Evolutionary conservation across 257 asterid species (phyloP), one percentile per base, ranked within the genome.

Genomic region (Orobanche coerulescens): DNA sequence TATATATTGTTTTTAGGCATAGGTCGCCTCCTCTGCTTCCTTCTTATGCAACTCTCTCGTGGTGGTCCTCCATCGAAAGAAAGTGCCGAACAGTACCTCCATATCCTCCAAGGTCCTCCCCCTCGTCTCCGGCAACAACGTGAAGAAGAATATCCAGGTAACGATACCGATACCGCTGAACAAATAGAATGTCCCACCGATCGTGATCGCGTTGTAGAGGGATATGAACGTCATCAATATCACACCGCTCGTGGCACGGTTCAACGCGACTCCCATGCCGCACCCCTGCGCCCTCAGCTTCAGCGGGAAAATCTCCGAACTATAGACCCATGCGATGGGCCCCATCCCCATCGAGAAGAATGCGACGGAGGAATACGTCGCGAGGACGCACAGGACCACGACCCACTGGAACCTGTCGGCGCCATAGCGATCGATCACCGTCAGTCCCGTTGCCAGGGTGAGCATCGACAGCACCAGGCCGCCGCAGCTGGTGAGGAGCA

Each of bases 401-500:
- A 67, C 62, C 74, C 74, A 61, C n/a, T 4, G 5, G 6, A 23
- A 16, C 15, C 49, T 18, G 1, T 53, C 59, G 1, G 37, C 4
- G 0, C 39, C 59, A 24, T 53, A n/a, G 1, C 14, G 59, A 3
- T 74, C 76, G 12, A 79, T 74, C 10, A 82, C 14, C 4, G 90
- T 82, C 54, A 84, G 20, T 0, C 85, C 79, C 0, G 44, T 49
- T 39, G 70, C 88, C 8, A 84, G 68, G 6, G 58, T 47, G 6
- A 64, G 0, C 0, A 73, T 56, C 0, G 90, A 78, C 0, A 55
- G 5, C 0, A 61, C 59, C 71, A 85, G 40, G 3, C 94, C 90
- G 2, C 81, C 90, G 8, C 74, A 59, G 54, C 90, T 85, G 3
- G 76, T 20, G 56, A 84, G 77, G 3, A 84, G 85, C 49, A 84